These are phyloP conservation scores for Alternaria panax DNA, from an alignment of 2,329 filamentous ascomycete genomes.

Conservation along the genomic window DNA sequence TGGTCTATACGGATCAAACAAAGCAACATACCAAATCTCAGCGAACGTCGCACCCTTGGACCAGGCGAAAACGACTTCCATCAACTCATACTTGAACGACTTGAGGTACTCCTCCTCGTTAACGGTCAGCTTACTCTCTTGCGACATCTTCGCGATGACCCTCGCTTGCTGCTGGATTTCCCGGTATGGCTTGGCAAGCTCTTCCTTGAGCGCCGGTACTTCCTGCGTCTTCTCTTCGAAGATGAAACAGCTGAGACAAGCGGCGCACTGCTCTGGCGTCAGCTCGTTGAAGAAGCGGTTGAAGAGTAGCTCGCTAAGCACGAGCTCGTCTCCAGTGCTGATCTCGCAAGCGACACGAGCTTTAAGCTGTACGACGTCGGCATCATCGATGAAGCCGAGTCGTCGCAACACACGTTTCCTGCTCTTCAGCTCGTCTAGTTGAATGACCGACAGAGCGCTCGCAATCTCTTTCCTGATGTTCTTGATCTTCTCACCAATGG, in stretches of 20 bases:
- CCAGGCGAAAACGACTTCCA: conserved; percentile 96
- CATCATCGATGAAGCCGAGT: conserved; percentile 93
- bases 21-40: conserved; percentile 83
- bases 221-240: conserved; percentile 95
- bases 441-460: conserved; percentile 84
- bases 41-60: conserved; percentile 88
- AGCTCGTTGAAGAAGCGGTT: conserved; percentile 98
- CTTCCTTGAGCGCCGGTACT: conserved; percentile 74
- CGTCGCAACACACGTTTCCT: conserved; percentile 94
- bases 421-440: conserved; percentile 94
- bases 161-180: conserved; percentile 88
- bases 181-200: conserved; percentile 82
- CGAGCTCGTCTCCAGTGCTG: conserved; percentile 92
- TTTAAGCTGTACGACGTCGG: conserved; percentile 95
- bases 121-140: conserved; percentile 91
- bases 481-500: conserved; percentile 80
- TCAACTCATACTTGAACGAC: conserved; percentile 90
- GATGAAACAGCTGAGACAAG: conserved; percentile 91
- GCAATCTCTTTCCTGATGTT: conserved; percentile 85
- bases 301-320: conserved; percentile 92
- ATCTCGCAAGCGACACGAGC: conserved; percentile 98
- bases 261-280: conserved; percentile 83
- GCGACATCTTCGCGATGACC: conserved; percentile 88
- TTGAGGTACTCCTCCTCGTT: conserved; percentile 94
- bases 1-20: background rate